Percentiles rank a stretch among this genome's conserved stretches.
These are phyloP conservation scores for Auriscalpium vulgare DNA, from an alignment of 768 basidiomycete genomes.

Conservation along the genomic window DNA sequence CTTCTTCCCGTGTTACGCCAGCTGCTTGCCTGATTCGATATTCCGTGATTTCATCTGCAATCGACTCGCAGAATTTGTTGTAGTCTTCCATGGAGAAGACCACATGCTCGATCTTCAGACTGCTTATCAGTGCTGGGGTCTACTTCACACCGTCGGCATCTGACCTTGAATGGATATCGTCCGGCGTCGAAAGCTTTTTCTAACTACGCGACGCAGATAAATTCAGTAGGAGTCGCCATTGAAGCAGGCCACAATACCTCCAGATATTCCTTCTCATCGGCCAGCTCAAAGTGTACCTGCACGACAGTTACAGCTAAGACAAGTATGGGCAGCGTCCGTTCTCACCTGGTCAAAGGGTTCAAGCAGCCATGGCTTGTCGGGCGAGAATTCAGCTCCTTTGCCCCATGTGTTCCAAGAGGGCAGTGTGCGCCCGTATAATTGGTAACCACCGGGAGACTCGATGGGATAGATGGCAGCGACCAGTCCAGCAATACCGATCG, in stretches of 20 bases:
- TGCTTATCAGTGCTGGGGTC: constrained; percentile 6
- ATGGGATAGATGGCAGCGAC: constrained; percentile 61
- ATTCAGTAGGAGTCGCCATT: not conserved
- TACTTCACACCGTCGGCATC: not conserved
- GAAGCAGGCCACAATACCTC: not conserved
- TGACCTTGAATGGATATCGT: constrained; percentile 42
- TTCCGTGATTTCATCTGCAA: constrained; percentile 32
- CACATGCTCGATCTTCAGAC: constrained; percentile 40
- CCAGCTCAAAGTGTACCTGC: constrained; percentile 43
- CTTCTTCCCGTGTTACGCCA: constrained; percentile 32
- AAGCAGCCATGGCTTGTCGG: constrained; percentile 50
- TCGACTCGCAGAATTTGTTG: constrained; percentile 30
- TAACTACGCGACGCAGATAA: constrained; percentile 27
- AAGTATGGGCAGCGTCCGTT: not conserved
- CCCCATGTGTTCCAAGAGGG: constrained; percentile 64
- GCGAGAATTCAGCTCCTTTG: constrained; percentile 36
- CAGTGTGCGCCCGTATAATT: constrained; percentile 53
- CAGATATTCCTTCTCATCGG: constrained; percentile 15
- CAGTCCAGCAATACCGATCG: constrained; percentile 62
- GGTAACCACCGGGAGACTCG: constrained; percentile 59
- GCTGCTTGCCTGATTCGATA: constrained; percentile 35
- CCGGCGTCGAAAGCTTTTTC: constrained; percentile 47
- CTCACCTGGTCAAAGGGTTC: constrained; percentile 56
- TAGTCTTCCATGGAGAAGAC: constrained; percentile 49
- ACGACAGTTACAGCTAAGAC: not conserved